A percentile compares a stretch with the other conserved stretches of the same genome.
Conservation (phyloP, 768 basidiomycete species). For the Lanmaoa pseudosensibilis region DNA sequence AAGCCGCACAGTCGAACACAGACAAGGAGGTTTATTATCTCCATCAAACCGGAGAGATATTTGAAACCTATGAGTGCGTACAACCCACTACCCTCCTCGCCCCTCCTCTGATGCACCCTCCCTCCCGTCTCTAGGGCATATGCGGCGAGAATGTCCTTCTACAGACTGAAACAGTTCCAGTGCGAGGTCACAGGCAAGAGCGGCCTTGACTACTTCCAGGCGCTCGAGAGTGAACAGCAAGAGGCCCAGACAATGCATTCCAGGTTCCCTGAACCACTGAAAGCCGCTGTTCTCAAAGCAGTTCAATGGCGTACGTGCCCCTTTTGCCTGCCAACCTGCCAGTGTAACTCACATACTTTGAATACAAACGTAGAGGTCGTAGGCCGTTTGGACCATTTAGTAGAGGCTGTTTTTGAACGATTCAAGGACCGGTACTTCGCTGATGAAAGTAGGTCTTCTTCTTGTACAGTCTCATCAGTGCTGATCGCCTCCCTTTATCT, state of each 20-base stretch:
- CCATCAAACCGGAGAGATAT: slow-evolving; percentile 94
- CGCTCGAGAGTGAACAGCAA: slow-evolving; percentile 85
- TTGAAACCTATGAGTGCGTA: slow-evolving; percentile 90
- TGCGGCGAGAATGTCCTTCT: slow-evolving; percentile 91
- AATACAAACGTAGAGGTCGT: slow-evolving; percentile 73
- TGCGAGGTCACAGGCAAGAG: slow-evolving; percentile 97
- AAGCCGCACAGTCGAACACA: slow-evolving; percentile 61
- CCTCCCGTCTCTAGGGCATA: slow-evolving; percentile 54
- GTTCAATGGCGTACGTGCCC: slow-evolving; percentile 93
- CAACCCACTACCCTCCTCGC: slow-evolving; percentile 24
- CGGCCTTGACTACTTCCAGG: slow-evolving; percentile 91
- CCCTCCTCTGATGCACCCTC: slow-evolving; percentile 24
- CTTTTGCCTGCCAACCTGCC: slow-evolving; percentile 18
- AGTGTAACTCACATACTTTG: slow-evolving; percentile 12
- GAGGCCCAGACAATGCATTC: slow-evolving; percentile 89
- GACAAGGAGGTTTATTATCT: slow-evolving; percentile 86
- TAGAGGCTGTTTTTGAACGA: slow-evolving; percentile 92
- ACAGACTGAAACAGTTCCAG: slow-evolving; percentile 90
- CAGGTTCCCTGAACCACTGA: slow-evolving; percentile 90
- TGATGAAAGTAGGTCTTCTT: slow-evolving; percentile 72
- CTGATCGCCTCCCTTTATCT: slow-evolving; percentile 18
- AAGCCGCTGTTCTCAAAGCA: slow-evolving; percentile 84
- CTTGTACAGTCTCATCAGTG: slow-evolving; percentile 5
- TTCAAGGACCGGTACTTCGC: slow-evolving; percentile 95
- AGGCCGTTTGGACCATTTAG: slow-evolving; percentile 91